Conservation (phyloP, 2,329 filamentous ascomycete species). For the Microdochium nivale region DNA sequence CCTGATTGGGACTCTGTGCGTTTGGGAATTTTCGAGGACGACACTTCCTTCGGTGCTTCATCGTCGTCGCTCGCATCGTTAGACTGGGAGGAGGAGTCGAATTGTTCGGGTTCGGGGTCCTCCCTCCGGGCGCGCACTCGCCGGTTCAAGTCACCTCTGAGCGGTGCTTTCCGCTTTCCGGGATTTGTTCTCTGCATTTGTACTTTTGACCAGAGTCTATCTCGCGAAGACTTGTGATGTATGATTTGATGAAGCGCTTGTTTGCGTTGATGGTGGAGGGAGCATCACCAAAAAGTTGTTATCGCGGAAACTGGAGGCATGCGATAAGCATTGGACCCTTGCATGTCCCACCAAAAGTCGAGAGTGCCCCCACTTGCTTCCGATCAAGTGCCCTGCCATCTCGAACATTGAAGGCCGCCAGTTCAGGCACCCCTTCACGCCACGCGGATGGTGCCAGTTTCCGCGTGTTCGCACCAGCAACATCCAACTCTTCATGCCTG, state of each 20-base stretch:
- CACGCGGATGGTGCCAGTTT: neutral
- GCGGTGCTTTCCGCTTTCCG: conserved; percentile 30
- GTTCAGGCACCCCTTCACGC: no score
- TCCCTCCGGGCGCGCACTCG: conserved; percentile 35
- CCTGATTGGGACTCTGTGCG: conserved; percentile 10
- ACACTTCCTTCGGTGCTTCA: conserved; percentile 19
- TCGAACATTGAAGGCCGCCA: no score
- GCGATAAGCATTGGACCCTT: neutral
- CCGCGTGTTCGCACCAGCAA: neutral
- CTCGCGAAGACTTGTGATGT: no score
- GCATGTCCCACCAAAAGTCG: neutral
- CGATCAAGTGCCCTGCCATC: no score
- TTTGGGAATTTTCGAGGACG: neutral
- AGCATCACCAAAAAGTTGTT: neutral
- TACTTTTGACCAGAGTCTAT: no score
- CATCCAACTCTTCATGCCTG: neutral
- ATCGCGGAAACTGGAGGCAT: neutral
- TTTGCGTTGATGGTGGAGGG: neutral
- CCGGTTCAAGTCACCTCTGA: conserved; percentile 25
- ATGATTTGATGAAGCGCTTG: no score
- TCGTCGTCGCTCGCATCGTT: conserved; percentile 21
- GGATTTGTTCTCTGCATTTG: conserved; percentile 1
- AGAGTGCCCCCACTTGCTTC: neutral
- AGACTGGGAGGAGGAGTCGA: conserved; percentile 22
- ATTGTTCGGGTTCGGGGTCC: conserved; percentile 29